Conservation (phyloP, 192 early-diverging fungal species). For the Lunasporangiospora selenospora region DNA sequence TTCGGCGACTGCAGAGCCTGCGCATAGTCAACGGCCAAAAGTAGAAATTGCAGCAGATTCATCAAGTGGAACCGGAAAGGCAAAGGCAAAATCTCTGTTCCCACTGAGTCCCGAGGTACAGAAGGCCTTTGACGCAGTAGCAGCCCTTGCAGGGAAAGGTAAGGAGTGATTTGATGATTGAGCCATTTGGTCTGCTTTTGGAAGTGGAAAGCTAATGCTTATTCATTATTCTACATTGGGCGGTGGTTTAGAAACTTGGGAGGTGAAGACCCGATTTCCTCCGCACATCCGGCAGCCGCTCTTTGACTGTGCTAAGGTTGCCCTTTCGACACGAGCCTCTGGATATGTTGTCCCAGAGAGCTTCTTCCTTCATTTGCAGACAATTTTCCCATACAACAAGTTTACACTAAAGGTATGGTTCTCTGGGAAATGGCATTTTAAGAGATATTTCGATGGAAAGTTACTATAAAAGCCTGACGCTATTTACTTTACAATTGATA, state of each 20-base stretch:
- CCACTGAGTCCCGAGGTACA: conserved; percentile 47
- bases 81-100: conserved; percentile 8
- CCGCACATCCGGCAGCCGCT: conserved; percentile 47
- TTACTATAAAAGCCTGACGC: not conserved
- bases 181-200: not conserved
- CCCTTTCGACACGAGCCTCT: conserved; percentile 17
- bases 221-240: not conserved
- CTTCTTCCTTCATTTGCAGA: conserved; percentile 51
- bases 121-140: conserved; percentile 23
- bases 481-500: not conserved
- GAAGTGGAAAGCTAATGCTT: not conserved
- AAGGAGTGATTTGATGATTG: not conserved
- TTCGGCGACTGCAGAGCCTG: not conserved
- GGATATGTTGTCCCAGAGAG: conserved; percentile 54
- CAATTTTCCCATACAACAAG: conserved; percentile 59
- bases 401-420: conserved; percentile 55
- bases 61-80: not conserved
- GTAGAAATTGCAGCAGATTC: too few relatives aligned
- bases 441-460: not conserved
- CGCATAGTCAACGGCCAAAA: not conserved
- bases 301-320: conserved; percentile 27
- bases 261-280: conserved; percentile 57
- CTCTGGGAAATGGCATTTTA: not conserved
- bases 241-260: conserved; percentile 51
- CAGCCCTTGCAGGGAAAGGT: conserved; percentile 42